Base-by-base conservation (phyloP, 371 early-diverging fungal species). In the Choanephora cucurbitarum region DNA sequence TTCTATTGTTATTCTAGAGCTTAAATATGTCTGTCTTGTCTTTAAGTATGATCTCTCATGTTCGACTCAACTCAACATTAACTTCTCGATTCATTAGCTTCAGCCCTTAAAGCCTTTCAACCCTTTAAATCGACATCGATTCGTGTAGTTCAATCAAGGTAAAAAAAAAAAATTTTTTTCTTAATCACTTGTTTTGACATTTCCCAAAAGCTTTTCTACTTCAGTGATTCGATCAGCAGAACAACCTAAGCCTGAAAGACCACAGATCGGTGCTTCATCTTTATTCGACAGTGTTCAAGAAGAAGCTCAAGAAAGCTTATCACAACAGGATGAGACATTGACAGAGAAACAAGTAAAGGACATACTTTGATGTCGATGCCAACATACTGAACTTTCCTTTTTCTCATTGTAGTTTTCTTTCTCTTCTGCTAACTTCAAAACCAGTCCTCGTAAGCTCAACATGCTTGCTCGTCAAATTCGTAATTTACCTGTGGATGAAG, bases 401-500 rank as follows among this genome's bases (percentile, higher is more conserved):
- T 49, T 37, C 37, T 37, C n/a, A 11, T 37, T 2, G 17, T 73
- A 92, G 87, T 87, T 84, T 55, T 58, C 66, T 39, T 90, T 80
- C 75, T 83, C 85, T 23, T 88, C 91, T 2, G 73, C 76, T 55
- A 86, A 90, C 59, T 91, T 91, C 72, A 86, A 79, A 60, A 80
- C 82, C 0, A 83, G 88, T 43, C 90, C 92, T 31, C 87, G 85
- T 42, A 96, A 96, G 62, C 81, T 93, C 8, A 87, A 88, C 46
- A 84, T 92, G 64, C 78, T 97, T 34, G 94, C 94, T 13, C 88
- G 91, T 61, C 90, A 94, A 62, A 85, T 94, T 44, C 83, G 86
- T 8, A 88, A 90, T 13, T 73, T 93, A 55, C 67, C 88, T 22
- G 69, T 97, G 10, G 76, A 80, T 21, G 89, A 93, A 58, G 97